Conservation (phyloP, 352 stramenopile genomes). For the Elongisporangium undulatum region DNA sequence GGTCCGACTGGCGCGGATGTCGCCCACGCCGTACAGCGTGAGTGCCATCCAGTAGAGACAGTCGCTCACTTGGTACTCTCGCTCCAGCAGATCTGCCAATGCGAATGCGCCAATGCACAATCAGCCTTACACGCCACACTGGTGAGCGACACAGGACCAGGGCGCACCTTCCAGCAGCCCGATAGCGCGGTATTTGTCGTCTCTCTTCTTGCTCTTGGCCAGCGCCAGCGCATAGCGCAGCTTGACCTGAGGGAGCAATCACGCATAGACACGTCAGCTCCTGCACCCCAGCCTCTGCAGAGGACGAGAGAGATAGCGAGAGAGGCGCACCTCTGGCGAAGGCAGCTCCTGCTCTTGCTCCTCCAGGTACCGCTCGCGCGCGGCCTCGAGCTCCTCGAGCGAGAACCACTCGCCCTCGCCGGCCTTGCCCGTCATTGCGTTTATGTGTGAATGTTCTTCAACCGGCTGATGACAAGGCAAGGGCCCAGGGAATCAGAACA, state of each 20-base stretch:
- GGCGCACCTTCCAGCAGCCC: conserved; percentile 59
- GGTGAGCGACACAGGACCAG: neutral
- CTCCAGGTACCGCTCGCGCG: conserved; percentile 69
- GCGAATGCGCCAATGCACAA: neutral
- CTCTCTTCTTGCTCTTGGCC: conserved; percentile 73
- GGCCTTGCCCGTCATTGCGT: conserved; percentile 11
- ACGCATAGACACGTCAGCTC: neutral
- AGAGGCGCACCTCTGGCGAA: conserved; percentile 35
- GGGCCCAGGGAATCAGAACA: neutral
- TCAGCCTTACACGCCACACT: neutral
- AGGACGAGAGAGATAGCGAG: neutral
- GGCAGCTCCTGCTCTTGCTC: conserved; percentile 75
- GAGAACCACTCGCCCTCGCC: conserved; percentile 63
- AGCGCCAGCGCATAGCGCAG: conserved; percentile 65
- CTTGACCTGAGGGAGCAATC: conserved; percentile 43
- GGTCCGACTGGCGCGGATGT: conserved; percentile 60
- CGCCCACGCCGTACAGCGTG: conserved; percentile 60
- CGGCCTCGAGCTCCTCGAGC: conserved; percentile 59
- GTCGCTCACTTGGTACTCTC: conserved; percentile 46
- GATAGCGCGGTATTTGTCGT: conserved; percentile 74
- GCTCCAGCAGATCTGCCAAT: conserved; percentile 49
- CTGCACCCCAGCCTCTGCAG: neutral
- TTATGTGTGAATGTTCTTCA: neutral
- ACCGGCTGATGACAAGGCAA: neutral
- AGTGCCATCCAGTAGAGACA: conserved; percentile 81